These are phyloP conservation scores for Lasiodiplodia theobromae DNA, from an alignment of 2,329 filamentous ascomycete species.

Conservation along the genomic window DNA sequence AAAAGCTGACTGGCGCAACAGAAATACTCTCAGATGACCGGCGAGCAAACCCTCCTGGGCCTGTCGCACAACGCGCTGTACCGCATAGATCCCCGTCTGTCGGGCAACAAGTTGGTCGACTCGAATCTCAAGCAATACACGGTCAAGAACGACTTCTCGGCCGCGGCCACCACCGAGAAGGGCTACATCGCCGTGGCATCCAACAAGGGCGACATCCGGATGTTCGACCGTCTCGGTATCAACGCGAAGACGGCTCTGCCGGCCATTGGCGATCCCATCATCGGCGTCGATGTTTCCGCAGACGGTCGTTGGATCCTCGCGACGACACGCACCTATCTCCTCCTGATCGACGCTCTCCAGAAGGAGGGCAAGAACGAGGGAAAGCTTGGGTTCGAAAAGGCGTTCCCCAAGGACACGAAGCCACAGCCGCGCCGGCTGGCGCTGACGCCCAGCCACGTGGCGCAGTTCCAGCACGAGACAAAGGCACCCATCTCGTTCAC, in stretches of 20 bases:
- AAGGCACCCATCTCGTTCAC: constrained; percentile 87
- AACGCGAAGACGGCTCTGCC: constrained; percentile 98
- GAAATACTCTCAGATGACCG: constrained; percentile 98
- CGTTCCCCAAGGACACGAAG: constrained; percentile 91
- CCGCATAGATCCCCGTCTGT: constrained; percentile 87
- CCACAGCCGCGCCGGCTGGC: constrained; percentile 90
- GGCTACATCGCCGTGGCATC: constrained; percentile 96
- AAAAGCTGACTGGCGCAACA: constrained; percentile 45
- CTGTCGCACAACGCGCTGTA: constrained; percentile 92
- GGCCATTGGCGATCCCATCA: constrained; percentile 91
- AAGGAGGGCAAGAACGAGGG: constrained; percentile 95
- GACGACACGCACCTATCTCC: constrained; percentile 91
- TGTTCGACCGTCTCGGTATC: constrained; percentile 95
- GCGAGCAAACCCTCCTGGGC: constrained; percentile 93
- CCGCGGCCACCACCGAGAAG: constrained; percentile 92
- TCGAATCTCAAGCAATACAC: constrained; percentile 92
- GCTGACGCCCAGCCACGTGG: constrained; percentile 88
- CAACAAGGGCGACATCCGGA: constrained; percentile 95
- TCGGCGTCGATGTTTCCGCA: constrained; percentile 92
- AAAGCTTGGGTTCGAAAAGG: constrained; percentile 95
- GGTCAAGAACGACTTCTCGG: constrained; percentile 97
- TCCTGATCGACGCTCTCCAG: constrained; percentile 90
- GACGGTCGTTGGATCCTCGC: constrained; percentile 95
- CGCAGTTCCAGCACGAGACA: constrained; percentile 97
- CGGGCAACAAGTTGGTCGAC: constrained; percentile 92